Percentiles rank a stretch among this genome's conserved stretches.
phyloP scores from a whole-genome alignment of 306 rosid species.

The Quercus cerris region DNA sequence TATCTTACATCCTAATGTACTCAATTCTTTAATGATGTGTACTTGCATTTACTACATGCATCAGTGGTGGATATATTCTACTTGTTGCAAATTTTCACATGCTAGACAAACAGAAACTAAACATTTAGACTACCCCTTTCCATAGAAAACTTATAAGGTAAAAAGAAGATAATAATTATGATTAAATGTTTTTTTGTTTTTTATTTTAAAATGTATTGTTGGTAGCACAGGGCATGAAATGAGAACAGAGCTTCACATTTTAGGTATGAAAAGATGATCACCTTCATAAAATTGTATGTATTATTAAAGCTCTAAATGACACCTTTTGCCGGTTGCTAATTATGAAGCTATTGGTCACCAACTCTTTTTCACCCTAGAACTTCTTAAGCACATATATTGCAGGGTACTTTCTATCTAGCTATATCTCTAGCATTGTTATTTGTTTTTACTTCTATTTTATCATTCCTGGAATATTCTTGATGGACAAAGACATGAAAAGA shows the following conservation, averaged over 20 bases:
- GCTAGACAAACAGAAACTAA: conserved; percentile 2
- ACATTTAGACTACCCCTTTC: conserved; percentile 1
- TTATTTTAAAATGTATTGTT: neutral
- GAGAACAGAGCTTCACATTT: conserved; percentile 6
- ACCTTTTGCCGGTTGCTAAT: neutral
- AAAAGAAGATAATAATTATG: neutral
- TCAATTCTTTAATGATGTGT: neutral
- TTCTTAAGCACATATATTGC: conserved; percentile 1
- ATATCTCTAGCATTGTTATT: neutral
- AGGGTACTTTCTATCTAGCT: neutral
- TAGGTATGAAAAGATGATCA: neutral
- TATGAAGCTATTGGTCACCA: neutral
- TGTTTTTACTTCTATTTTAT: neutral
- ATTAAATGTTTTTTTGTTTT: neutral
- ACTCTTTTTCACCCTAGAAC: neutral
- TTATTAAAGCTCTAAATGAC: neutral
- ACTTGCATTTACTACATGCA: neutral
- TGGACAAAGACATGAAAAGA: neutral
- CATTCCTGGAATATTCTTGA: neutral
- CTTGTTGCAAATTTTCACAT: conserved; percentile 11
- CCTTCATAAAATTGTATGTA: neutral
- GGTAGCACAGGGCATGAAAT: conserved; percentile 1
- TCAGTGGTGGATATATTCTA: neutral
- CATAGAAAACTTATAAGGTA: neutral
- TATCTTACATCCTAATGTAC: neutral